These are phyloP conservation scores for Phaseolus coccineus DNA, from an alignment of 331 rosid species.

Conservation along the genomic window DNA sequence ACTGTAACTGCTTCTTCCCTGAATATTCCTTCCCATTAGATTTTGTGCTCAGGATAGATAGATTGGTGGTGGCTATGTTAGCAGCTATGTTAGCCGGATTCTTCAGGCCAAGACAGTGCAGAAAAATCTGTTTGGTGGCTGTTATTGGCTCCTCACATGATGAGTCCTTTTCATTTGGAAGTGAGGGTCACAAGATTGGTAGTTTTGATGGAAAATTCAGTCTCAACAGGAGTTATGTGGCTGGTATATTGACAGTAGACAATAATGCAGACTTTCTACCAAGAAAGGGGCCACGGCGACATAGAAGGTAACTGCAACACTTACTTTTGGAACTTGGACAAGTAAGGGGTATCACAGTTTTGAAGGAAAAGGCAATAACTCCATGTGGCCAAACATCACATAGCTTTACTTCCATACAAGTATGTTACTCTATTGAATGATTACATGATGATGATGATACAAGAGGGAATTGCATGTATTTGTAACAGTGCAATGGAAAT, in stretches of 20 bases:
- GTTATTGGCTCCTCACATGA: constrained; percentile 60
- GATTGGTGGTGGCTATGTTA: constrained; percentile 68
- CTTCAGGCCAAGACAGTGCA: constrained; percentile 68
- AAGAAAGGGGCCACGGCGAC: constrained; percentile 69
- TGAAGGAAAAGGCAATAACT: too few species aligned
- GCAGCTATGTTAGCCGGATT: constrained; percentile 71
- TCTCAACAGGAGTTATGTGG: constrained; percentile 72
- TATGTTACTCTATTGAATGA: too few species aligned
- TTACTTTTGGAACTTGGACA: background rate
- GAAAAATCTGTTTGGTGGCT: constrained; percentile 76
- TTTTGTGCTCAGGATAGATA: constrained; percentile 74
- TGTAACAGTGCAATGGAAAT: too few species aligned
- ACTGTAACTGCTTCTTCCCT: constrained; percentile 92
- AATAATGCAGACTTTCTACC: constrained; percentile 87
- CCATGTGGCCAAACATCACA: too few species aligned
- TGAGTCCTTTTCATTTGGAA: constrained; percentile 60
- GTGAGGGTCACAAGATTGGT: constrained; percentile 63
- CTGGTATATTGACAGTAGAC: constrained; percentile 86
- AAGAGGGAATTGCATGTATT: too few species aligned
- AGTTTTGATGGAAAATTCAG: constrained; percentile 68
- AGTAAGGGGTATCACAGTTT: background rate
- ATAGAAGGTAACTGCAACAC: constrained; percentile 67
- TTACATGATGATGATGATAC: too few species aligned
- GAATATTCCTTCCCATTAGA: constrained; percentile 80
- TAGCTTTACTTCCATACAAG: too few species aligned